These are phyloP conservation scores for Skeletonema marinoi DNA, from an alignment of 108 stramenopile species.

Conservation along the genomic window DNA sequence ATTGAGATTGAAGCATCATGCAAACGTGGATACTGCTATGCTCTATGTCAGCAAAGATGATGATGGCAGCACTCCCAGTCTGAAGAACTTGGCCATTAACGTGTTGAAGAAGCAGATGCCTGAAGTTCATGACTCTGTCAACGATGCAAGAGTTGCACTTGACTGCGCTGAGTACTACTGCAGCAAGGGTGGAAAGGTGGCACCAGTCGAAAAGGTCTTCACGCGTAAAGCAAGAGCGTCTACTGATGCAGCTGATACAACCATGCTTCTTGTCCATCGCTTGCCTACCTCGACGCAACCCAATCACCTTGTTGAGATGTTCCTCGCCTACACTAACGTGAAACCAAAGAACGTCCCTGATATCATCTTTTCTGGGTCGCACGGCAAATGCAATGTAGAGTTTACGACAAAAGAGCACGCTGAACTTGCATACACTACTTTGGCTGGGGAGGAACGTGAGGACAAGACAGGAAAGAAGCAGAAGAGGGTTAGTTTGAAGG, in stretches of 20 bases:
- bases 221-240: conserved; percentile 36
- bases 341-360: conserved; percentile 62
- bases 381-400: conserved; percentile 72
- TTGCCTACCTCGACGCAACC: conserved; percentile 58
- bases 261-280: conserved; percentile 79
- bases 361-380: conserved; percentile 64
- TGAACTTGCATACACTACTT: conserved; percentile 69
- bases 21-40: conserved; percentile 87
- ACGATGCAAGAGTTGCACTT: conserved; percentile 82
- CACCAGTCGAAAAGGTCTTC: conserved; percentile 51
- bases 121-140: conserved; percentile 84
- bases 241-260: conserved; percentile 17
- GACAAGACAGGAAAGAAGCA: conserved; percentile 85
- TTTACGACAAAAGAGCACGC: conserved; percentile 69
- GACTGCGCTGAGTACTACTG: conserved; percentile 54
- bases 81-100: conserved; percentile 71
- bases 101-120: conserved; percentile 77
- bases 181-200: conserved; percentile 60
- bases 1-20: conserved; percentile 84
- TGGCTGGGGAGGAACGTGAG: conserved; percentile 66
- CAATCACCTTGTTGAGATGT: conserved; percentile 70
- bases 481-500: conserved; percentile 81
- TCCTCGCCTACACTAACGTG: conserved; percentile 67
- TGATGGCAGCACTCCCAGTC: conserved; percentile 58
- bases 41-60: conserved; percentile 60